Evolutionary conservation across 1,284 basidiomycete genomes (phyloP).

Genomic region (Cryptococcus wingfieldii): DNA sequence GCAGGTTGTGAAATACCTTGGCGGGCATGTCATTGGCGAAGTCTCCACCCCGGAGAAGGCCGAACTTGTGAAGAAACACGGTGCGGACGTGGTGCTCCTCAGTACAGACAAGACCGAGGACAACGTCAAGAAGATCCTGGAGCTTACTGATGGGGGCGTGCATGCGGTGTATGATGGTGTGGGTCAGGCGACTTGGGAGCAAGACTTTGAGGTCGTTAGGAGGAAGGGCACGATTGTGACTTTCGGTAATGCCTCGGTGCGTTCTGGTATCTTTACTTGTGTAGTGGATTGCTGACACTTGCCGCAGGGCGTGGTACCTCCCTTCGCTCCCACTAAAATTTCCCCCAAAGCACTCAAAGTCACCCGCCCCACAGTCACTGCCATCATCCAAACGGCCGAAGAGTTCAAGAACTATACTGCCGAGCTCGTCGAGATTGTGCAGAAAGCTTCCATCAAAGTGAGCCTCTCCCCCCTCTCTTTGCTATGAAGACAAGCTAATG

Average conservation of each 20-base stretch:
- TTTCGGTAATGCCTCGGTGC: constrained; percentile 83
- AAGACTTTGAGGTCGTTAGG: constrained; percentile 72
- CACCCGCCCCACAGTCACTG: constrained; percentile 58
- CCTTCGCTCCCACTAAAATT: constrained; percentile 70
- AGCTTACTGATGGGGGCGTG: constrained; percentile 79
- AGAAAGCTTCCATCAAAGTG: constrained; percentile 60
- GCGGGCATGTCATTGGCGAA: constrained; percentile 91
- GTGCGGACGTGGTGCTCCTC: constrained; percentile 81
- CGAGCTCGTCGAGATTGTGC: constrained; percentile 64
- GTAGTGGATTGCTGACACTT: no score
- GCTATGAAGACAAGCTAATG: neutral
- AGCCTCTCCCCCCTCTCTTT: neutral
- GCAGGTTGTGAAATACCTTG: constrained; percentile 55
- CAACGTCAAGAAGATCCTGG: constrained; percentile 58
- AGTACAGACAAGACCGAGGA: constrained; percentile 60
- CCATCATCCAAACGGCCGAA: constrained; percentile 67
- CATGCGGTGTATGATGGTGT: constrained; percentile 87
- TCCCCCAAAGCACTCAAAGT: constrained; percentile 78
- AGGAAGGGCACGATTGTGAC: constrained; percentile 74
- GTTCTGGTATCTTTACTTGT: constrained; percentile 5
- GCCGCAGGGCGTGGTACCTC: constrained; percentile 15
- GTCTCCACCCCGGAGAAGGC: constrained; percentile 83
- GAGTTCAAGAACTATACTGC: constrained; percentile 65
- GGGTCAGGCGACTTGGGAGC: constrained; percentile 86
- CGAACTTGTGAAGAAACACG: constrained; percentile 69